Base-by-base conservation (phyloP, 108 stramenopile species). In the Parietichytrium sp. region DNA sequence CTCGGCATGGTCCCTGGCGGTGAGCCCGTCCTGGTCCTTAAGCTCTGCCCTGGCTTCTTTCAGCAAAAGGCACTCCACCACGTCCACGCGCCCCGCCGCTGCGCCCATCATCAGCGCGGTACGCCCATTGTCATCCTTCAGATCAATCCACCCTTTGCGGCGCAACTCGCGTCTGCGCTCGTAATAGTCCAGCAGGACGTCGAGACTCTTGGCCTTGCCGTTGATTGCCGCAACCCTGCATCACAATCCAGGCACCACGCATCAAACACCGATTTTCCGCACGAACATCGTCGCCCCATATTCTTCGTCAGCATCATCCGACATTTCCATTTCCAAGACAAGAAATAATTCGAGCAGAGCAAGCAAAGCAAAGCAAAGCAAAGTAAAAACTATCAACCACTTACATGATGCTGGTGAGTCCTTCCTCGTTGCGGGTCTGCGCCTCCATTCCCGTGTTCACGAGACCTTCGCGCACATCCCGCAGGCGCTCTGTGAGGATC, bases 401-500 rank as follows among this genome's bases (percentile, higher is more conserved):
- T n/a, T n/a, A n/a, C 61, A 72, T 72, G 3, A 72, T 72, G 61
- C 61, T 72, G 20, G 61, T 72, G 20, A 72, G 61, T 8, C 61
- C 61, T 3, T 72, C 61, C 29, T 72, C 61, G 61, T 72, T 72
- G 29, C 61, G 61, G 20, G 61, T 72, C 42, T 72, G 61, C 61
- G 61, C 61, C 61, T 72, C 38, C 61, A 72, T 72, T 10, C 61
- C 61, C 38, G 61, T 72, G 20, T 72, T 72, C 61, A 72, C 61
- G 29, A 72, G 61, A 15, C 61, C 61, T 20, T 16, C 61, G 42
- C 61, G 61, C 61, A 72, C 61, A 42, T 72, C 61, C 16, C 61
- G 61, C 61, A 45, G 61, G 38, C 61, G 6, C 61, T 72, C 61
- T 8, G 61, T 72, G 38, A 72, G n/a, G 61, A 72, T 72, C 16